Evolutionary conservation across 495 filamentous ascomycete species (phyloP), one percentile per base, ranked within the genome.

Genomic region (Xylaria longipes): DNA sequence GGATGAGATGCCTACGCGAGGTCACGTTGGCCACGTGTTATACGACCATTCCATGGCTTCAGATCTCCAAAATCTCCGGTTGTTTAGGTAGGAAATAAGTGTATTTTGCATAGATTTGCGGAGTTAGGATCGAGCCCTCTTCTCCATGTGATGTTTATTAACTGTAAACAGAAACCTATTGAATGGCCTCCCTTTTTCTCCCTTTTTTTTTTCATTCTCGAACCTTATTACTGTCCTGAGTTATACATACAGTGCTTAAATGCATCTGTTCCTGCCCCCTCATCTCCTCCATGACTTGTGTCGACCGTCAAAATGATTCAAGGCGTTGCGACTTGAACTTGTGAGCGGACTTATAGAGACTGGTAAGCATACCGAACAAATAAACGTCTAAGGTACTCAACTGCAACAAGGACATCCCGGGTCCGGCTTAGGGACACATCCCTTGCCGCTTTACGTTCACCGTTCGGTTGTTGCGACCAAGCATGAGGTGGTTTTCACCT

Each of bases 1-100:
- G 35, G 15, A 54, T 17, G 2, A 22, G 45, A 64, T 43, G 60
- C 48, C 37, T 52, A 41, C 3, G 43, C 39, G 58, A 43, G 15
- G 56, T 56, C 46, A 70, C 35, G 68, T 33, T 64, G 45, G 60
- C 58, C 68, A 70, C 68, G 68, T 70, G 68, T 70, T 70, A 37
- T 46, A 43, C 68, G 35, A 64, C 58, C 46, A 64, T 70, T 64
- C 41, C 68, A 52, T 70, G 45, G n/a, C 37, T 58, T n/a, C 52
- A 56, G 14, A 68, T 61, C 43, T 58, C 22, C 65, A 57, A 52
- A 56, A 58, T 60, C 27, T 33, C 60, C 56, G 58, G 56, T 22
- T 9, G 43, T 37, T 64, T 63, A 29, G 31, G 31, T 43, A 69
- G 57, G 56, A 61, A 56, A 27, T 31, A 41, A 61, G 65, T 45